Base-by-base conservation (phyloP, 208 protist species). In the Acanthamoeba lenticulata region DNA sequence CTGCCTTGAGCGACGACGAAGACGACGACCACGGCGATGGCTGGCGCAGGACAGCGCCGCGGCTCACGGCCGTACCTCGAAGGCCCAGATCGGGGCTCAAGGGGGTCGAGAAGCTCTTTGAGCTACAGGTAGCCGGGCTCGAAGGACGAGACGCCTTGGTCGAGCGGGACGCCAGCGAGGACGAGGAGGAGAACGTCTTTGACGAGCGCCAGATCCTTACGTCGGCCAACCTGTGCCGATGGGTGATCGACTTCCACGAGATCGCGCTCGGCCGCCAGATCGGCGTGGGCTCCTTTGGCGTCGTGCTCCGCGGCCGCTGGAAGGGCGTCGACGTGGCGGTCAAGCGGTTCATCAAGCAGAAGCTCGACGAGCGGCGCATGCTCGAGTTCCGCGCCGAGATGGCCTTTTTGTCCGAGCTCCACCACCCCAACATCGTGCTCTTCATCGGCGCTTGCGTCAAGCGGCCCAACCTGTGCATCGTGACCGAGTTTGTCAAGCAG, bases 301-400 rank as follows among this genome's bases (percentile, higher is more conserved):
- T 88, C 15, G 79, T 88, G 45, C 57, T 62, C 79, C 49, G 32
- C 13, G 79, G 45, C 19, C 4, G 29, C 7, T 88, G 79, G 79
- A 88, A 88, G 47, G 79, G 79, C 9, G 79, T 88, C 45, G 79
- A 88, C 19, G 79, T 88, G 40, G 79, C 79, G 40, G 79, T 88
- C 15, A 88, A 88, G 45, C 40, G 47, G 27, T 88, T 88, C 79
- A 88, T 88, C 79, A 88, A 88, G 38, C 79, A 88, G 79, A 88
- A 88, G 45, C 79, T 88, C 42, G 40, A 52, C 45, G 79, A 88
- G 79, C 40, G 47, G 29, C 79, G 79, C 19, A 88, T 88, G 79
- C 47, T 88, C 13, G 79, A 88, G 79, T 88, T 88, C 79, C 9
- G 79, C 13, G 38, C 79, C 7, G 79, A 88, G 34, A 57, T 57